Base-by-base conservation (phyloP, 108 stramenopile genomes). In the Nitzschia putrida region DNA sequence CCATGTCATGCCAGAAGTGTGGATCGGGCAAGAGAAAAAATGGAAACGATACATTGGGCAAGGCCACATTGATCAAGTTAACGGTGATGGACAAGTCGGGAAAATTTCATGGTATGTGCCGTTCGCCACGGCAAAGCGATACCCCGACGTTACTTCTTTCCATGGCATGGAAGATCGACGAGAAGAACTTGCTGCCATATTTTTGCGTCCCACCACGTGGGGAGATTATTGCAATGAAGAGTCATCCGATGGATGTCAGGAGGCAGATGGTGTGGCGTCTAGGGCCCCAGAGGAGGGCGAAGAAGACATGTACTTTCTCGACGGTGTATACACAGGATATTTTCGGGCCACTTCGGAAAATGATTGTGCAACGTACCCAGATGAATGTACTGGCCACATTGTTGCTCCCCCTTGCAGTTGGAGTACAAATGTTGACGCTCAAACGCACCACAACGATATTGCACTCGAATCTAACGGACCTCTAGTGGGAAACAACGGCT, bases 81-180 rank as follows among this genome's bases (percentile, higher is more conserved):
- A 53, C 53, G 51, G 61, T 21, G 44, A 61, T 43, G 73, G 73
- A 21, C 65, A 66, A 41, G 55, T 74, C 21, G 66, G 65, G 11
- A 74, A 74, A 52, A 66, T 59, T 20, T 74, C 73, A 9, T 85
- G 80, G 80, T 85, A 80, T 50, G 64, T 86, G 44, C 71, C 80
- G 11, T 40, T 43, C 23, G 68, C 45, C 44, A 70, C 78, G 0
- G 78, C 64, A 0, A 53, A 64, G 40, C 20, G 39, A n/a, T 57
- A 83, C 64, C 80, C 78, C 11, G 18, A 44, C 3, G 21, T 58
- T 0, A 56, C 81, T 7, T 18, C 57, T 1, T 80, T 83, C 39
- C 44, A 57, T 45, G 85, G 85, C 0, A 12, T 83, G 58, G 38
- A 12, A 43, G 73, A 34, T 20, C 54, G 57, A 13, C 42, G 39